These are phyloP conservation scores for Phaeoacremonium minimum DNA, from an alignment of 2,329 filamentous ascomycete genomes.

Conservation along the genomic window DNA sequence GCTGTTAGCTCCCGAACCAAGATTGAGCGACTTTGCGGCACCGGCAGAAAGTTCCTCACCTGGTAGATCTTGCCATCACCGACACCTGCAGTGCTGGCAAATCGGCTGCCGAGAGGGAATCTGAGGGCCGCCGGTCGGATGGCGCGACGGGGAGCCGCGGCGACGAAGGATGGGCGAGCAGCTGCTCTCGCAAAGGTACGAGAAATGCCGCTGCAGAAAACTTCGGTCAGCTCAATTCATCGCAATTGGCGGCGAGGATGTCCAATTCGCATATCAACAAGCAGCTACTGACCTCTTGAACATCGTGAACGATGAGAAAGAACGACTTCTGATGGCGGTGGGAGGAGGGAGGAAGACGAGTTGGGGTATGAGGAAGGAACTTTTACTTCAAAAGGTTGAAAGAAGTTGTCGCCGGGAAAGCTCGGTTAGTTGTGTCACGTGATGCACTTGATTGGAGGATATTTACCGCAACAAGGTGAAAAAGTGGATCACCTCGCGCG, in stretches of 20 bases:
- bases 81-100: slow-evolving; percentile 54
- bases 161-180: slow-evolving; percentile 57
- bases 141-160: slow-evolving; percentile 52
- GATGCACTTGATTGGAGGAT: too few relatives aligned
- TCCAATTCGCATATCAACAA: slow-evolving; percentile 13
- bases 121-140: slow-evolving; percentile 52
- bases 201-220: slow-evolving; percentile 57
- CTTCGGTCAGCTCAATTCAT: slow-evolving; percentile 43
- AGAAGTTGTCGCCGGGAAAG: too few relatives aligned
- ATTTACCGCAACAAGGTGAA: too few relatives aligned
- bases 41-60: too few relatives aligned
- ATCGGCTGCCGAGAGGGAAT: slow-evolving; percentile 51
- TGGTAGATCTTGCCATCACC: slow-evolving; percentile 67
- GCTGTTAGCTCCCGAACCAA: too few relatives aligned
- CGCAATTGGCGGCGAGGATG: slow-evolving; percentile 36
- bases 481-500: too few relatives aligned
- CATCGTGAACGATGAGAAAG: slow-evolving; percentile 71
- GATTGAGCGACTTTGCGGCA: too few relatives aligned
- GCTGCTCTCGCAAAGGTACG: slow-evolving; percentile 55
- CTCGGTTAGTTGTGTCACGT: too few relatives aligned
- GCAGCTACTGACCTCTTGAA: slow-evolving; percentile 68
- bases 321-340: slow-evolving; percentile 57
- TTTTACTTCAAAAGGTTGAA: background rate
- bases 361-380: slow-evolving; percentile 35
- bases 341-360: slow-evolving; percentile 40